phyloP scores from a whole-genome alignment of 2,329 filamentous ascomycete species.

The Fusarium foetens region DNA sequence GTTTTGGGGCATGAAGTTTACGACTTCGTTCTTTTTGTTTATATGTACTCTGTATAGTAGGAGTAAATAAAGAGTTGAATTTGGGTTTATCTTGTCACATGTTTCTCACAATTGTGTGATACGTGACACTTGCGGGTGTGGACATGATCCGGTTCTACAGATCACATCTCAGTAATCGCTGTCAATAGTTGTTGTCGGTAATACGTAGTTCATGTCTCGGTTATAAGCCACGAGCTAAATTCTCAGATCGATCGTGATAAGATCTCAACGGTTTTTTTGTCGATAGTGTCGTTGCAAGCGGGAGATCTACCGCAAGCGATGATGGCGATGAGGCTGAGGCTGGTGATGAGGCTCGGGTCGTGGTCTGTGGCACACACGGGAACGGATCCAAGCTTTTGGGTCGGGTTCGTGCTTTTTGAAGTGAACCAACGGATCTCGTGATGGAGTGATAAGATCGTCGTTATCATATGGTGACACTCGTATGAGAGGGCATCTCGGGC shows the following conservation, averaged over 20 bases:
- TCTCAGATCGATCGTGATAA: slow-evolving; percentile 9
- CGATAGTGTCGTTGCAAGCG: not conserved
- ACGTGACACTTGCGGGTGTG: slow-evolving; percentile 18
- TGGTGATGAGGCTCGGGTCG: slow-evolving; percentile 16
- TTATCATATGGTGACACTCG: not conserved
- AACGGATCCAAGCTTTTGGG: slow-evolving; percentile 1
- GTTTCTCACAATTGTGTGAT: slow-evolving; percentile 15
- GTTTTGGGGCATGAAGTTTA: slow-evolving; percentile 34
- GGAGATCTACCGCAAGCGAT: slow-evolving; percentile 10
- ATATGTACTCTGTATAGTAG: slow-evolving; percentile 13
- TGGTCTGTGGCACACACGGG: slow-evolving; percentile 14
- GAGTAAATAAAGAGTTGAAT: slow-evolving; percentile 32
- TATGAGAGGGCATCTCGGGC: not conserved
- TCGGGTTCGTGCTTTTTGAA: slow-evolving; percentile 24
- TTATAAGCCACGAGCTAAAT: not conserved
- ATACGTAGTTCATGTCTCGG: slow-evolving; percentile 7
- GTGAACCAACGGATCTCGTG: slow-evolving; percentile 11
- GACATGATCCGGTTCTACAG: not conserved
- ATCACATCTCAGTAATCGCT: not conserved
- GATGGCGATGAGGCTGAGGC: not conserved
- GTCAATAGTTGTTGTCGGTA: not conserved
- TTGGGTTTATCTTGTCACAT: slow-evolving; percentile 2
- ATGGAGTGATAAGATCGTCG: not conserved
- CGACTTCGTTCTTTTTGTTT: slow-evolving; percentile 5
- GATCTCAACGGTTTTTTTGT: slow-evolving; percentile 20